Evolutionary conservation across 768 basidiomycete genomes (phyloP), one percentile per base, ranked within the genome.

Genomic region (Naganishia antarctica): DNA sequence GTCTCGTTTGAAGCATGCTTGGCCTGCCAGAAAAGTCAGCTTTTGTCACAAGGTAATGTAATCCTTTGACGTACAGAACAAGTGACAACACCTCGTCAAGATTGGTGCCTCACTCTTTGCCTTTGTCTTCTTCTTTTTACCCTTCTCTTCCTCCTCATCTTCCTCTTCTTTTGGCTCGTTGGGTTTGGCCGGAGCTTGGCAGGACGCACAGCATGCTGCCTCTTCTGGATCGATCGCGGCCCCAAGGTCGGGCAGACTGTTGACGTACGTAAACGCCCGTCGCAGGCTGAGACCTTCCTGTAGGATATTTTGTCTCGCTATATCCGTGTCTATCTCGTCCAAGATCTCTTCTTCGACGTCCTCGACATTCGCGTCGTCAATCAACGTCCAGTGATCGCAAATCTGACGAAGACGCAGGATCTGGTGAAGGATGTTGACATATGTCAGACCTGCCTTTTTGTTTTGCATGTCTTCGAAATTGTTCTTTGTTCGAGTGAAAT

Each of bases 381-480:
- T 88, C 37, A 97, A 83, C 71, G 91, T 90, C 70, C 84, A 90
- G 78, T 99, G 94, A 74, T 97, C 92, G 78, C 96, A 99, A 51
- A 98, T 98, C 80, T 98, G 94, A 60, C 96, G 88, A 48, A 99
- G 83, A 25, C 93, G 89, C 59, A 99, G 81, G 64, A 98, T 90
- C 81, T 93, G 92, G 78, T 97, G 94, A 69, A 99, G 78, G 71
- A 99, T 94, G 61, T 91, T 91, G 69, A 96, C 96, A 74, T 94
- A 96, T 74, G 96, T 97, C 8, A 49, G 29, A 83, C 96, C 96
- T 87, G 93, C 90, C 60, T 96, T 87, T 76, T 91, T 88, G 71
- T 93, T 91, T 78, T 88, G 90, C 77, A 97, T 81, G 73, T 90
- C 86, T 66, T 85, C 85, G 76, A 97, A 97, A 5, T 58, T 31